Evolutionary conservation across 331 rosid species (phyloP).

Genomic region (Pyrus hybrid): DNA sequence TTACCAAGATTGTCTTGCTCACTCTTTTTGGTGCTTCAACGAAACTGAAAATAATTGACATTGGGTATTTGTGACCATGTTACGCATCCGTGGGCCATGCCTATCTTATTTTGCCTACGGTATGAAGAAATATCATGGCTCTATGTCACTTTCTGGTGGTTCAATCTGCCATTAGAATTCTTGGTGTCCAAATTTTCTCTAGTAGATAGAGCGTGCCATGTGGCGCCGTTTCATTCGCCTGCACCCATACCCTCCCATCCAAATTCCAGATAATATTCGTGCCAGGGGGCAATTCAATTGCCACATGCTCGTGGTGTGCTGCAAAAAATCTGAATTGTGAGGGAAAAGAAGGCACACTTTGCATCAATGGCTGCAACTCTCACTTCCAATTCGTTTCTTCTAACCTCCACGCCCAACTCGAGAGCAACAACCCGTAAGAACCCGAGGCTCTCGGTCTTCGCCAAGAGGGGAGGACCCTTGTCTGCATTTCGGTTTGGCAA

Average conservation of each 20-base stretch:
- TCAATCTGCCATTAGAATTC: neutral
- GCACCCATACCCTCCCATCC: slow-evolving; percentile 4
- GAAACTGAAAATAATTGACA: too few relatives aligned
- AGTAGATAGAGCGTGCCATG: slow-evolving; percentile 25
- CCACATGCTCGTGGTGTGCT: neutral
- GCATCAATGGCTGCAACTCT: slow-evolving; percentile 68
- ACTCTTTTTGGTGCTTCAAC: neutral
- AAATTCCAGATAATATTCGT: slow-evolving; percentile 26
- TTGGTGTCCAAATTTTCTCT: neutral
- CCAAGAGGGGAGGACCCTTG: slow-evolving; percentile 45
- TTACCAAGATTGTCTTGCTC: neutral
- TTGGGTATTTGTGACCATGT: neutral
- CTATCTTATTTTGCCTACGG: slow-evolving; percentile 1
- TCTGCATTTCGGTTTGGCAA: slow-evolving; percentile 57
- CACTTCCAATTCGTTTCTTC: slow-evolving; percentile 56
- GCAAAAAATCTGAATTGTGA: neutral
- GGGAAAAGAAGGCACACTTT: neutral
- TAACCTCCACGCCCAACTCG: slow-evolving; percentile 39
- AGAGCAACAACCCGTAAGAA: slow-evolving; percentile 21
- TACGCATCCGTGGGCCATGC: neutral
- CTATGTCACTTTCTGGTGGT: slow-evolving; percentile 1
- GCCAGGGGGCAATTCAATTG: neutral
- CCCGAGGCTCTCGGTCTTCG: slow-evolving; percentile 35
- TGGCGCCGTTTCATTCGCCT: slow-evolving; percentile 31
- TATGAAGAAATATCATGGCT: neutral